Base-by-base conservation (phyloP, 2,329 filamentous ascomycete species). In the Trichoderma atroviride region DNA sequence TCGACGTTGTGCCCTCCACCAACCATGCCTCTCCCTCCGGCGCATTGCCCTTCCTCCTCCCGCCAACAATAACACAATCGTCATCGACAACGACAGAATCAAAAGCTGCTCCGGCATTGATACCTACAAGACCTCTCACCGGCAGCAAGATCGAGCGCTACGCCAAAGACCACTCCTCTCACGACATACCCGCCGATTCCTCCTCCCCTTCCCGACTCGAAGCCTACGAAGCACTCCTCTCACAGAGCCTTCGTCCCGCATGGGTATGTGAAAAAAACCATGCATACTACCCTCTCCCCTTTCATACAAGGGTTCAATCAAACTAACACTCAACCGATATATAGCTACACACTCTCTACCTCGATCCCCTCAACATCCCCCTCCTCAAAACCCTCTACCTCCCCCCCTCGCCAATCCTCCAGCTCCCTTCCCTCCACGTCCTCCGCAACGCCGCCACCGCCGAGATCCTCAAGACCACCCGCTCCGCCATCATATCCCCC, bases 11-110 rank as follows among this genome's bases (percentile, higher is more conserved):
- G 7, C 82, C 92, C 5, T 96, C 94, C 4, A 97, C 89, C 74
- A 98, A 98, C 79, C 96, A 98, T 83, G 94, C 95, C 63, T 97
- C 94, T 2, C 95, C 95, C 0, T 91, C 90, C 27, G 94, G 95
- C 69, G 86, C 90, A n/a, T 86, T 98, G 16, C 96, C 96, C 0
- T 98, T 97, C 81, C 86, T 99, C 55, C 85, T 95, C 10, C 91
- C 92, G 11, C 72, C 79, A 33, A 73, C 74, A 52, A 22, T 29
- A 52, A 2, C 55, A 16, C 14, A 24, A 22, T 2, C 22, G 11
- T 1, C 57, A 29, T 11, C 60, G 13, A 35, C 31, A 14, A 10
- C 22, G 4, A 29, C 33, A 3, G 35, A 55, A 31, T 74, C 76
- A 19, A 29, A 52, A 52, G 13, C 60, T 35, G 2, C 33, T 16